Evolutionary conservation across 805 yeast species (phyloP).

Genomic region (Pichia pseudocactophila): DNA sequence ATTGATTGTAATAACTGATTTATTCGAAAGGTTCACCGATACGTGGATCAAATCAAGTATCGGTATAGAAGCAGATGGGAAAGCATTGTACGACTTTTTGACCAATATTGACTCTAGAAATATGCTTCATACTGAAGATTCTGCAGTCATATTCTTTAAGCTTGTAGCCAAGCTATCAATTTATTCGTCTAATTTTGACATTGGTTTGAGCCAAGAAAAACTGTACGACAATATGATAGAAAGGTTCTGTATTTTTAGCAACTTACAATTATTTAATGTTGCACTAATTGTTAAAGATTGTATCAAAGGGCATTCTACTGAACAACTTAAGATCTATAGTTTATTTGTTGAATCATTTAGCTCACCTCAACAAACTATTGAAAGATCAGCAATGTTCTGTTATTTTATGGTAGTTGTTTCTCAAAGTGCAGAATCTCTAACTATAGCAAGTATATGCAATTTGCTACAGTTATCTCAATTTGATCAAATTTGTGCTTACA

Average conservation of each 20-base stretch:
- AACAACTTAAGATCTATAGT: constrained; percentile 26
- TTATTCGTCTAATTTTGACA: not conserved
- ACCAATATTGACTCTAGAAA: constrained; percentile 31
- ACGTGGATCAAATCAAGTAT: constrained; percentile 23
- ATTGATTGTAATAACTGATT: constrained; percentile 25
- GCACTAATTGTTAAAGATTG: constrained; percentile 1
- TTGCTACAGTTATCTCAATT: constrained; percentile 34
- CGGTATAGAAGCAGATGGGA: constrained; percentile 32
- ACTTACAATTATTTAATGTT: constrained; percentile 4
- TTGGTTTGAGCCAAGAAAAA: not conserved
- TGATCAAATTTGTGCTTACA: constrained; percentile 25
- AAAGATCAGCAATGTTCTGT: constrained; percentile 31
- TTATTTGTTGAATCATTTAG: constrained; percentile 24
- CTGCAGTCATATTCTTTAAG: constrained; percentile 26
- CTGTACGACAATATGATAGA: constrained; percentile 6
- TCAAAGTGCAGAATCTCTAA: constrained; percentile 23
- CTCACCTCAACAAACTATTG: constrained; percentile 32
- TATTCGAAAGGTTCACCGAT: constrained; percentile 22
- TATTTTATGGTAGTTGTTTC: constrained; percentile 29
- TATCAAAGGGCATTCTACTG: not conserved
- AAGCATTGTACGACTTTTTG: constrained; percentile 42
- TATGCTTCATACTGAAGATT: constrained; percentile 32
- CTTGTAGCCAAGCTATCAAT: constrained; percentile 22
- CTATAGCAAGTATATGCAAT: constrained; percentile 31
- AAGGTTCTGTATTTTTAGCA: not conserved